Base-by-base conservation (phyloP, 2,329 filamentous ascomycete species). In the Davidsoniella eucalypti region DNA sequence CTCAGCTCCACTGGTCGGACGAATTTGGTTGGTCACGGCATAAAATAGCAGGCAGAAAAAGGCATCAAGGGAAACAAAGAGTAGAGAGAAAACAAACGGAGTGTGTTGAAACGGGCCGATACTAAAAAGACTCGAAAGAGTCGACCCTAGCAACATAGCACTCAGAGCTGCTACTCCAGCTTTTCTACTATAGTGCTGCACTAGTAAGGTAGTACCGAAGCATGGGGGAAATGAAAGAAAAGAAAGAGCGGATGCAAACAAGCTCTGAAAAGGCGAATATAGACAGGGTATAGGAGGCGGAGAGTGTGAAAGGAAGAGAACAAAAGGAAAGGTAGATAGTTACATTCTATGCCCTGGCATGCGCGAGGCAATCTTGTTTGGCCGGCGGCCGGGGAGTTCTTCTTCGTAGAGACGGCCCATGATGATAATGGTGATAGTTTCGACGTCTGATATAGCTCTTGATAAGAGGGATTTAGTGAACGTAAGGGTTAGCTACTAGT, bases 271-370 rank as follows among this genome's bases (percentile, higher is more conserved):
- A 33, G 10, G 26, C 8, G 26, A 41, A 21, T 8, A 25, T 43
- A 17, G 41, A 7, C 6, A 41, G 38, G 38, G 38, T 10, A 17
- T 7, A 14, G 5, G 18, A 16, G 38, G 18, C 4, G n/a, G 14
- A 9, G 41, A 21, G 6, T 43, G 6, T 43, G 17, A 25, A 21
- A 43, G 18, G 44, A 4, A 38, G 21, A 17, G 33, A 47, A 47
- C 14, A 36, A 45, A 21, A 45, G 26, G 33, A 45, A 44, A 33
- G 33, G 37, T 37, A 47, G 49, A 21, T 21, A 5, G 49, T 51
- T 51, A 51, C 49, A 51, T 51, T 45, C 26, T 29, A 33, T 21
- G 43, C 36, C 49, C 49, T 42, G 43, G 42, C 25, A 46, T 46
- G 49, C 42, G 44, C 21, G 21, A 44, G 5, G 43, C 33, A 41